Evolutionary conservation across 73 alveolate species (phyloP).

Genomic region (Blepharisma stoltei): DNA sequence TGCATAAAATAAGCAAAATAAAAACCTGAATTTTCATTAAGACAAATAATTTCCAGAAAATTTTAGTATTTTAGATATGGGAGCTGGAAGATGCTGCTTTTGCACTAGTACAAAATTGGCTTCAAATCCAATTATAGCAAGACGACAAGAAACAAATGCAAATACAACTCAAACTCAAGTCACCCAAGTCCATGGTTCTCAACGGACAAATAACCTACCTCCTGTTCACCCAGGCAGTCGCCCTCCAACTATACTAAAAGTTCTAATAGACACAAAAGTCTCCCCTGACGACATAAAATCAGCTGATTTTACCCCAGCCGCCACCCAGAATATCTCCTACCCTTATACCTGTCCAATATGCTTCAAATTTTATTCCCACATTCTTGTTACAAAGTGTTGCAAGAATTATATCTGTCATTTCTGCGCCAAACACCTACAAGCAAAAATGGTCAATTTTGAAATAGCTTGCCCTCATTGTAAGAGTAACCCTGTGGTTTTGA

Average conservation of each 20-base stretch:
- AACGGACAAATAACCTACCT: too few species aligned
- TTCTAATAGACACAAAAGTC: constrained; percentile 23
- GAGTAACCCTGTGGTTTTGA: not conserved
- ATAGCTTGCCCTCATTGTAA: constrained; percentile 26
- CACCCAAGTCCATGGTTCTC: too few species aligned
- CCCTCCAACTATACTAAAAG: not conserved
- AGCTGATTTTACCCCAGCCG: constrained; percentile 53
- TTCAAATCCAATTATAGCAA: too few species aligned
- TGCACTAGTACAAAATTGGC: too few species aligned
- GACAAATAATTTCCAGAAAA: too few species aligned
- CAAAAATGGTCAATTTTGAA: not conserved
- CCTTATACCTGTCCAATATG: constrained; percentile 58
- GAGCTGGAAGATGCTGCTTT: too few species aligned
- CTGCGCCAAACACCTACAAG: constrained; percentile 40
- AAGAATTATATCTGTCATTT: constrained; percentile 49
- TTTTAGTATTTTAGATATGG: too few species aligned
- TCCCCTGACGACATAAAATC: constrained; percentile 30
- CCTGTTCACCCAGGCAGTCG: too few species aligned
- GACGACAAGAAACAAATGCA: too few species aligned
- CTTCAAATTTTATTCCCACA: constrained; percentile 35
- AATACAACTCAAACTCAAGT: too few species aligned
- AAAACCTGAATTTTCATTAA: too few species aligned
- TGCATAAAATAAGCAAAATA: too few species aligned
- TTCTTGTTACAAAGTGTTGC: constrained; percentile 41
- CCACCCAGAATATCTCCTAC: constrained; percentile 31